Evolutionary conservation across 116 monocot species (phyloP), one percentile per base, ranked within the genome.

Genomic region (Cymodocea nodosa): DNA sequence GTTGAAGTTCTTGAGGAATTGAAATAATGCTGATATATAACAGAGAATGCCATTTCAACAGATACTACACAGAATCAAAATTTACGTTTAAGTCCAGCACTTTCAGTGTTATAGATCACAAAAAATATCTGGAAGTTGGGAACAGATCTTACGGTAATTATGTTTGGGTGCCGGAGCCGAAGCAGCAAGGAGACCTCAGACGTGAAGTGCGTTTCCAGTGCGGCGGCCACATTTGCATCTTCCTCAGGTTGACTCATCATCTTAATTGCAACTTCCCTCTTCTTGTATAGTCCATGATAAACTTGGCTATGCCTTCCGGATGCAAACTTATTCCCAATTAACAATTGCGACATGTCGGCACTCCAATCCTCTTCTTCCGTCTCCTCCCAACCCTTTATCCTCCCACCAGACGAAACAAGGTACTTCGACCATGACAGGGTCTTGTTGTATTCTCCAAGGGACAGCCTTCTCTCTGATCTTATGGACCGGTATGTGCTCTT

Each of bases 241-340:
- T 94, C 94, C 82, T 94, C 87, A 0, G 94, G 94, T 37, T 94
- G 87, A 60, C 87, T 97, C 19, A 90, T 78, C 56, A 97, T 64
- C 80, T 97, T 97, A 35, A 97, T 79, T 44, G 90, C 95, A 51
- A 87, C 95, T 59, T 97, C 81, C 37, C 52, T 83, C 68, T 82
- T 71, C 69, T 79, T 78, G 68, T 97, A 97, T 15, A 80, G 72
- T 30, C 90, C 90, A 65, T 81, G 85, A 57, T 90, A 97, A 23
- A 97, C 70, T 65, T 91, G 74, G 59, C 90, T 97, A 64, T 97
- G 87, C 50, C 90, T 64, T 35, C 95, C 90, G 2, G 83, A 77
- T 0, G 87, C 95, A 66, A 97, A 97, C 73, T 87, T 90, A 11
- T 23, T 80, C 44, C 95, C 90, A 18, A 97, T 82, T 35, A 82